These are phyloP conservation scores for Papilionanthe hybrid DNA, from an alignment of 116 monocot species.

Conservation along the genomic window DNA sequence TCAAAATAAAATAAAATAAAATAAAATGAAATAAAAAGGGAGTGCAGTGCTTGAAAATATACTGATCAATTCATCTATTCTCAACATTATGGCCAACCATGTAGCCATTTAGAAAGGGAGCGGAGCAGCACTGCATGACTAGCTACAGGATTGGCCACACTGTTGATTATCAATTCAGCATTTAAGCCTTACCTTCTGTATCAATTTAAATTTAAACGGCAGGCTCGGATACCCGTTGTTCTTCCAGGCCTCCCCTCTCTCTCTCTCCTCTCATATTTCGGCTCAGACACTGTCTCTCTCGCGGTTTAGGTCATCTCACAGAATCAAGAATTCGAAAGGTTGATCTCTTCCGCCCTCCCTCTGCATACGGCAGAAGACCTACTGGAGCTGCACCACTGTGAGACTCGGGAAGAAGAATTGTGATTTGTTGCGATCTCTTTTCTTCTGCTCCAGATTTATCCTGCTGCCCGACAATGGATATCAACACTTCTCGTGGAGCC, in stretches of 20 bases:
- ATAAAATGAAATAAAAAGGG: too few relatives aligned
- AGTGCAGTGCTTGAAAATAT: too few relatives aligned
- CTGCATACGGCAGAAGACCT: not conserved
- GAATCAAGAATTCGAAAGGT: not conserved
- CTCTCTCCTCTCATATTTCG: not conserved
- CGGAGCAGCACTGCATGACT: too few relatives aligned
- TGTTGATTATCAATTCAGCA: too few relatives aligned
- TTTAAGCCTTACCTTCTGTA: not conserved
- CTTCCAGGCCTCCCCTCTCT: slow-evolving; percentile 3
- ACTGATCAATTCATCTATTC: too few relatives aligned
- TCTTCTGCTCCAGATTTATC: not conserved
- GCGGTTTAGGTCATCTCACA: not conserved
- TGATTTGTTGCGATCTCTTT: not conserved
- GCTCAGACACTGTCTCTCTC: too few relatives aligned
- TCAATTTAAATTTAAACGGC: not conserved
- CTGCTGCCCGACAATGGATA: not conserved
- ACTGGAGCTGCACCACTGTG: not conserved
- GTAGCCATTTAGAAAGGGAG: too few relatives aligned
- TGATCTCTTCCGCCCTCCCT: not conserved
- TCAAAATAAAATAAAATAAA: too few relatives aligned
- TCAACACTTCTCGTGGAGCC: not conserved
- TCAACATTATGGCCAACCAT: too few relatives aligned
- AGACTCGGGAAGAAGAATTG: not conserved
- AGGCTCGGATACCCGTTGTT: slow-evolving; percentile 18
- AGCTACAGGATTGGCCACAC: not conserved